These are phyloP conservation scores for Hymenoscyphus scutula DNA, from an alignment of 2,329 filamentous ascomycete genomes.

Conservation along the genomic window DNA sequence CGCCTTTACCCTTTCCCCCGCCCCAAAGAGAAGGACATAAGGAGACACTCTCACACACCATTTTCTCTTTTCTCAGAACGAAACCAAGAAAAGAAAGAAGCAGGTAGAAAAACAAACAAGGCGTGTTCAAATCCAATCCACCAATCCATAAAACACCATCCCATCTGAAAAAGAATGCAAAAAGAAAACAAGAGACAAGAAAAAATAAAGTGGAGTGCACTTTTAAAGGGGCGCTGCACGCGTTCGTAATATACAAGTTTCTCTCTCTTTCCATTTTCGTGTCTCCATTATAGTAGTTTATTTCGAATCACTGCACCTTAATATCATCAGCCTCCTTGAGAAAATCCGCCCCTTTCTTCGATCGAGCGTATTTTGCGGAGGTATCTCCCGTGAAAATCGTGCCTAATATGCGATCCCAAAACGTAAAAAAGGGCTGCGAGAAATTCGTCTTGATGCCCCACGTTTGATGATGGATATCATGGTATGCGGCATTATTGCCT, in stretches of 20 bases:
- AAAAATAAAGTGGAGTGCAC: conserved; percentile 9
- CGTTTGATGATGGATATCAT: conserved; percentile 97
- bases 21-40: background rate
- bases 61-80: background rate
- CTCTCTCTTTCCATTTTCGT: background rate
- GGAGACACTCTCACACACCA: background rate
- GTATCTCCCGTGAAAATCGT: conserved; percentile 49
- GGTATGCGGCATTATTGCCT: conserved; percentile 93
- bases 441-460: conserved; percentile 99
- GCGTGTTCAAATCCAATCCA: conserved; percentile 17
- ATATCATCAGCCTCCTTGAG: conserved; percentile 31
- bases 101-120: background rate
- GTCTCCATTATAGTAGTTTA: conserved; percentile 7
- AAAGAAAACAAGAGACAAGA: conserved; percentile 9
- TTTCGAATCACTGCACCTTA: conserved; percentile 11
- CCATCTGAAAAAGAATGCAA: conserved; percentile 1
- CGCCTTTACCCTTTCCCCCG: conserved; percentile 1
- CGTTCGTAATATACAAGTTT: conserved; percentile 16
- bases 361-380: conserved; percentile 29
- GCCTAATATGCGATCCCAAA: conserved; percentile 82
- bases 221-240: background rate
- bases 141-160: conserved; percentile 17
- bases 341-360: conserved; percentile 33
- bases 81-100: background rate
- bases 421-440: conserved; percentile 88